These are phyloP conservation scores for Brassica cretica DNA, from an alignment of 345 rosid genomes.

Conservation along the genomic window DNA sequence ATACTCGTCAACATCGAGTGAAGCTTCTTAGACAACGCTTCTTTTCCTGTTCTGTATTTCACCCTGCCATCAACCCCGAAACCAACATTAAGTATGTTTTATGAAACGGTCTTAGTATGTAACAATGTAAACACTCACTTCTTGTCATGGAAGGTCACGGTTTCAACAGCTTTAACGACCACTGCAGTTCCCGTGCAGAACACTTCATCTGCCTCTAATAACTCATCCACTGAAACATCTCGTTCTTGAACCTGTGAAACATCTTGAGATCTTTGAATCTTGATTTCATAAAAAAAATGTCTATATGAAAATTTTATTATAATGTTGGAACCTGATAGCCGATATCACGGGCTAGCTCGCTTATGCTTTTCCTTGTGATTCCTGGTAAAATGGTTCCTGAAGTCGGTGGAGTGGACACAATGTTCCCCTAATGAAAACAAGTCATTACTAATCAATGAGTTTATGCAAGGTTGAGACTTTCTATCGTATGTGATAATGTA, in stretches of 20 bases:
- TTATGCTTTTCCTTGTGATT: constrained; percentile 83
- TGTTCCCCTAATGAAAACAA: constrained; percentile 48
- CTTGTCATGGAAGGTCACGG: constrained; percentile 40
- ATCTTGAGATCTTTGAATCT: background rate
- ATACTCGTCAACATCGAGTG: constrained; percentile 36
- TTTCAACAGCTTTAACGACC: constrained; percentile 72
- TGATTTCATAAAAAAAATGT: background rate
- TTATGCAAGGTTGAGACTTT: constrained; percentile 3
- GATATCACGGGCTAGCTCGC: constrained; percentile 71
- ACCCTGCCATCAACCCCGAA: constrained; percentile 17
- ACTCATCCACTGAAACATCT: constrained; percentile 38
- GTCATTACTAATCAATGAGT: background rate
- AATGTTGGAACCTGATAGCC: constrained; percentile 62
- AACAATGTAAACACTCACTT: constrained; percentile 13
- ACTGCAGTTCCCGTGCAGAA: constrained; percentile 92
- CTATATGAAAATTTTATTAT: background rate
- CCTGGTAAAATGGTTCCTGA: constrained; percentile 91
- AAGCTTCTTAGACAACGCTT: constrained; percentile 34
- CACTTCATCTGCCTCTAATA: constrained; percentile 79
- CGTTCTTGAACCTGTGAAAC: constrained; percentile 38
- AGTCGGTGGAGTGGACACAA: constrained; percentile 74
- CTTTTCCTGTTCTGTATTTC: constrained; percentile 37
- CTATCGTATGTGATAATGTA: constrained; percentile 13
- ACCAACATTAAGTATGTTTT: background rate
- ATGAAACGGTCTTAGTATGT: background rate